Conservation (phyloP, 768 basidiomycete species). For the Leccinum uliginosum region DNA sequence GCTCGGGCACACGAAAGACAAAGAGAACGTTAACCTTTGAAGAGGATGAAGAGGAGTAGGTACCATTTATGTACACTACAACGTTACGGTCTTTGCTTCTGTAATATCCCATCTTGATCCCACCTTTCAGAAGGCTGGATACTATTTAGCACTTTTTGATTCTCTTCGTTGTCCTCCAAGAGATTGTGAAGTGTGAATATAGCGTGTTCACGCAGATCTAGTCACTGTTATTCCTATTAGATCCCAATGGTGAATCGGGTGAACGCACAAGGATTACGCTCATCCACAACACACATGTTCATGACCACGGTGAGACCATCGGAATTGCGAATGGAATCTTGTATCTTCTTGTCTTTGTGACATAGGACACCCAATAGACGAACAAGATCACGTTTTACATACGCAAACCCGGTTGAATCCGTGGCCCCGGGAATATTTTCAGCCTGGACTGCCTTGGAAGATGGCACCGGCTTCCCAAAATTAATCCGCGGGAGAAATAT, state of each 20-base stretch:
- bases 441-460: slow-evolving; percentile 3
- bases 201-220: slow-evolving; percentile 86
- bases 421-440: slow-evolving; percentile 21
- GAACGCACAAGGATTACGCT: slow-evolving; percentile 85
- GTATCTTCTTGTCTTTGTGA: slow-evolving; percentile 58
- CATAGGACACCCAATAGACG: slow-evolving; percentile 78
- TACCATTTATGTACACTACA: slow-evolving; percentile 13
- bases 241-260: not conserved
- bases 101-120: slow-evolving; percentile 53
- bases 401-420: slow-evolving; percentile 63
- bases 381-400: slow-evolving; percentile 88
- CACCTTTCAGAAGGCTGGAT: slow-evolving; percentile 61
- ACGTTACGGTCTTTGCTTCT: slow-evolving; percentile 17
- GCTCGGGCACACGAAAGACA: slow-evolving; percentile 48
- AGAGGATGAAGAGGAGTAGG: slow-evolving; percentile 49
- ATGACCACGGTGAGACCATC: slow-evolving; percentile 80
- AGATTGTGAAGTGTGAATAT: slow-evolving; percentile 80
- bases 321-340: slow-evolving; percentile 66
- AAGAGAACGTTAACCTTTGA: slow-evolving; percentile 53
- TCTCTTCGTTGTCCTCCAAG: slow-evolving; percentile 70
- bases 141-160: slow-evolving; percentile 73
- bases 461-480: slow-evolving; percentile 58
- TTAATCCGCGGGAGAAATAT: slow-evolving; percentile 81
- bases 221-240: slow-evolving; percentile 3
- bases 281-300: slow-evolving; percentile 87